These are phyloP conservation scores for Colletotrichum noveboracense DNA, from an alignment of 2,329 filamentous ascomycete species.

Conservation along the genomic window DNA sequence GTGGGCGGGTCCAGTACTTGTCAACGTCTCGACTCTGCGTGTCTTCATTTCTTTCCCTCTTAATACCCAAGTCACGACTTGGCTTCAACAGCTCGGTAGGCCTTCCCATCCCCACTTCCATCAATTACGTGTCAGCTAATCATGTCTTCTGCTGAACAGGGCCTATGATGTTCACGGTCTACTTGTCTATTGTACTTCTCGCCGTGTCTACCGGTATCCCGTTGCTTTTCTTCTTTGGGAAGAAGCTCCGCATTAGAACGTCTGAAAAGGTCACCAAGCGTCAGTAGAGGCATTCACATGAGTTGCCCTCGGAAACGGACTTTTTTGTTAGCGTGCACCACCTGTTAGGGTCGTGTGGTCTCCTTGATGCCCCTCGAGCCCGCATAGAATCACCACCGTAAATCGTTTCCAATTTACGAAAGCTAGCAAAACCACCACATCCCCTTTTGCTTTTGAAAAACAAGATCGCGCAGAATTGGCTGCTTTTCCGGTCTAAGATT, in stretches of 20 bases:
- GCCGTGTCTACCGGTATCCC: neutral
- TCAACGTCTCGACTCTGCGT: neutral
- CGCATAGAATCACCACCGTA: neutral
- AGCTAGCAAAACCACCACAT: neutral
- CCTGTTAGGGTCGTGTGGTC: neutral
- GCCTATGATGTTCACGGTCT: neutral
- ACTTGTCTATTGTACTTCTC: neutral
- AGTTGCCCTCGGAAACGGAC: neutral
- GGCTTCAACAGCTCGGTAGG: neutral
- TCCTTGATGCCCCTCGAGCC: neutral
- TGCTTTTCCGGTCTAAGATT: neutral
- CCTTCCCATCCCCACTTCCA: neutral
- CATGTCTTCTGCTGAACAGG: neutral
- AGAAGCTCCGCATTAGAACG: neutral
- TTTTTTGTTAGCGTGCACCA: neutral
- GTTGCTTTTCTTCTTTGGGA: neutral
- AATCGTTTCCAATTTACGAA: neutral
- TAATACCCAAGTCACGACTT: neutral
- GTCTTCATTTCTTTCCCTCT: neutral
- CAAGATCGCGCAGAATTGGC: neutral
- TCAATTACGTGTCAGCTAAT: neutral
- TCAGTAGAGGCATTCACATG: neutral
- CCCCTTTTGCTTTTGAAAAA: neutral
- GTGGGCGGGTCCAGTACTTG: neutral
- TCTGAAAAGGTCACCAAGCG: neutral